These are phyloP conservation scores for Daedaleopsis nitida DNA, from an alignment of 768 basidiomycete genomes.

Conservation along the genomic window DNA sequence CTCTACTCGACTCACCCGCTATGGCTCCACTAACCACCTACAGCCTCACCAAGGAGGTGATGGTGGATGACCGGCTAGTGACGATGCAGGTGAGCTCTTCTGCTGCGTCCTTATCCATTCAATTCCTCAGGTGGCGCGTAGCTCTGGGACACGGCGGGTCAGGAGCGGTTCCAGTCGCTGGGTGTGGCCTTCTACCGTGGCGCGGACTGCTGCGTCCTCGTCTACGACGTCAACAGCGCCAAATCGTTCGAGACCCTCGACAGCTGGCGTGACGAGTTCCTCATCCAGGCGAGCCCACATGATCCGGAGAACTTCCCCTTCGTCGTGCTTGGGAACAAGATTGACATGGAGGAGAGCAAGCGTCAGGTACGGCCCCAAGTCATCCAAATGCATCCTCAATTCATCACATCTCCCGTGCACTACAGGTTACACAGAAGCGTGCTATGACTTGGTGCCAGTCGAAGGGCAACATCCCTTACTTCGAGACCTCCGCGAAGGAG, in stretches of 20 bases:
- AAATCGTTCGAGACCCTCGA: constrained; percentile 99
- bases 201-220: constrained; percentile 98
- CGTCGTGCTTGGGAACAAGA: constrained; percentile 99
- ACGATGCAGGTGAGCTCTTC: constrained; percentile 87
- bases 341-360: constrained; percentile 98
- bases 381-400: neutral
- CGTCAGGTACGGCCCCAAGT: constrained; percentile 67
- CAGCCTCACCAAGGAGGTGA: constrained; percentile 96
- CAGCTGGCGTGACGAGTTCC: constrained; percentile 99
- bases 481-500: constrained; percentile 99
- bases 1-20: constrained; percentile 7
- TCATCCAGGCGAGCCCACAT: constrained; percentile 97
- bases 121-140: constrained; percentile 35
- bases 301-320: constrained; percentile 99
- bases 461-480: constrained; percentile 99
- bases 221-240: constrained; percentile 98
- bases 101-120: neutral
- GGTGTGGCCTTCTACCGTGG: constrained; percentile 99
- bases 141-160: constrained; percentile 99
- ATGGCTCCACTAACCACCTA: constrained; percentile 1
- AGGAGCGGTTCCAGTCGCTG: constrained; percentile 98
- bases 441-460: constrained; percentile 99
- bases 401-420: neutral
- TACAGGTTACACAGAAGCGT: constrained; percentile 95
- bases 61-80: constrained; percentile 96